Base-by-base conservation (phyloP, 129 eudicot genomes). In the Artemisia tridentata region DNA sequence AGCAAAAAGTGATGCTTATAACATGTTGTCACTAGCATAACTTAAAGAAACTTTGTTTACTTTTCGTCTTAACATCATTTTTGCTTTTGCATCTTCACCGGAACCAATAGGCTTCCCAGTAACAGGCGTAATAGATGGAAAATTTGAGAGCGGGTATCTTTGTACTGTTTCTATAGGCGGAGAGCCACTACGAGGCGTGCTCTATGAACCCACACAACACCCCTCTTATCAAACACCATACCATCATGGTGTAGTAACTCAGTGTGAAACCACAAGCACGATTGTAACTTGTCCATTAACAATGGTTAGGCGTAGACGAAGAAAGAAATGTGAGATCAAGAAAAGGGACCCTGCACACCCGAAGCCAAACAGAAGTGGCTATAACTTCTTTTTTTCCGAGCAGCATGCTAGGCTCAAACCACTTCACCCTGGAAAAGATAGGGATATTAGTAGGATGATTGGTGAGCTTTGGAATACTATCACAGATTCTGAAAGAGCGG, bases 311-410 rank as follows among this genome's bases (percentile, higher is more conserved):
- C 20, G 19, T 19, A 76, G 88, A n/a, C 86, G 91, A 18, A 89
- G 89, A 75, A 91, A 82, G 88, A 92, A 86, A 69, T 86, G 80
- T 48, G 98, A 92, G 65, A 88, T 87, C 14, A 83, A 74, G 17
- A 92, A 71, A 74, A 78, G 98, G 79, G 98, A 92, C 51, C 98
- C 98, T 8, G 83, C 88, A 66, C 96, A 87, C 64, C 96, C 98
- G 0, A 92, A 92, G 77, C 86, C 98, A 25, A 92, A 92, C 55
- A 79, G 96, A 80, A 92, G 96, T 63, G 98, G 96, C 18, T 87
- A 92, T 56, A 92, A 92, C 49, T 92, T 92, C 79, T 87, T 89
- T 75, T 92, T 92, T 75, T 84, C 96, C 0, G 95, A 92, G 79
- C 92, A 92, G 67, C 98, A 87, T 72, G 95, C 95, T 0, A 80